Evolutionary conservation across 108 stramenopile species (phyloP).

Genomic region (Nannochloropsis salina): DNA sequence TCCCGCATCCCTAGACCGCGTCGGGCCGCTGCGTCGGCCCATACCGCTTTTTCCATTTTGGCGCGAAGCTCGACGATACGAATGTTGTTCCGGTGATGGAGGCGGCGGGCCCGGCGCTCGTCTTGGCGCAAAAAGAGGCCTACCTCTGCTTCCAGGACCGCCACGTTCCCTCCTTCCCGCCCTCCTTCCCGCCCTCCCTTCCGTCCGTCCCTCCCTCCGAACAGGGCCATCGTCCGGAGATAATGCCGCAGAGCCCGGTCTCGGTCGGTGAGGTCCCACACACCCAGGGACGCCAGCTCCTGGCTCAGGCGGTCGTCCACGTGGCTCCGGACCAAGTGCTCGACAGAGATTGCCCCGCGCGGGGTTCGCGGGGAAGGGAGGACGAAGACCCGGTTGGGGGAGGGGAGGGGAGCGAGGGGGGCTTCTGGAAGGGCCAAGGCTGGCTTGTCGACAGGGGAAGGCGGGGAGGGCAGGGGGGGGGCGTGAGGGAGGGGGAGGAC

Average conservation of each 20-base stretch:
- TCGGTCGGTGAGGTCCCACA: neutral
- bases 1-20: neutral
- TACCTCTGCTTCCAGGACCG: constrained; percentile 16
- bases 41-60: too few species aligned
- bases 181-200: neutral
- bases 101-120: neutral
- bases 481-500: neutral
- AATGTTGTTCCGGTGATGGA: neutral
- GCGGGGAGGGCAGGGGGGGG: neutral
- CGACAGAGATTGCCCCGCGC: neutral
- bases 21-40: too few species aligned
- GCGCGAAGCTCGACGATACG: neutral
- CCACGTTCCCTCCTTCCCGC: neutral
- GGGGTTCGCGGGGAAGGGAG: neutral
- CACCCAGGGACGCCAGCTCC: neutral
- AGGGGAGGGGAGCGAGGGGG: neutral
- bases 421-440: neutral
- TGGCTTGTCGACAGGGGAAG: neutral
- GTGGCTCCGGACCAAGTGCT: neutral
- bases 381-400: neutral
- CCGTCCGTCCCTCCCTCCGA: neutral
- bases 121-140: neutral
- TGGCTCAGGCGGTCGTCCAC: neutral
- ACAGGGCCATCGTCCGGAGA: neutral
- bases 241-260: neutral